Percentiles rank a stretch among this genome's conserved stretches.
Evolutionary conservation across 2,329 filamentous ascomycete species (phyloP).

Genomic region (Cladosporium sp.): DNA sequence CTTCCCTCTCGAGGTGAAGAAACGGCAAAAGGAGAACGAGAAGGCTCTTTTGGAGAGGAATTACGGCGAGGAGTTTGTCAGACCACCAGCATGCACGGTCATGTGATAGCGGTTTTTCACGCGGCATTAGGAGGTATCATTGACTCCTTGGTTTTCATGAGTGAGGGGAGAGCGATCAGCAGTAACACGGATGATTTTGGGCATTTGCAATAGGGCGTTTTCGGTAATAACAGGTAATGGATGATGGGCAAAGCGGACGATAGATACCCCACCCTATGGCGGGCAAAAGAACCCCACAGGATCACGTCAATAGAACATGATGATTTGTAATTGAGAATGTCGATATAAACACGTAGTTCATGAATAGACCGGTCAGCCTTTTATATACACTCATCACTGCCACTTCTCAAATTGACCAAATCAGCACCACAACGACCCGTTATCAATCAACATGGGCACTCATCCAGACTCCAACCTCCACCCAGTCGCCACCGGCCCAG

Average conservation of each 20-base stretch:
- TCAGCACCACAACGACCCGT: too few species aligned
- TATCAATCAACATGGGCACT: conserved; percentile 14
- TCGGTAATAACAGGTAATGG: not conserved
- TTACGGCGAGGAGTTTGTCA: conserved; percentile 33
- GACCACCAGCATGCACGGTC: conserved; percentile 22
- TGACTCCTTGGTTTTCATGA: not conserved
- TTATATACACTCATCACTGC: too few species aligned
- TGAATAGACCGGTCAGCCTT: not conserved
- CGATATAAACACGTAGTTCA: not conserved
- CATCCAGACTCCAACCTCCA: conserved; percentile 42
- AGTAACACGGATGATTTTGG: not conserved
- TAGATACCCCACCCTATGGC: conserved; percentile 1
- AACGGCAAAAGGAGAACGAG: conserved; percentile 62
- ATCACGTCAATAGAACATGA: not conserved
- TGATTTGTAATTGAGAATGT: conserved; percentile 6
- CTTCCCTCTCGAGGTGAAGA: conserved; percentile 68
- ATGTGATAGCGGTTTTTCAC: conserved; percentile 23
- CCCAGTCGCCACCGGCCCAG: conserved; percentile 42
- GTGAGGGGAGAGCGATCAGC: not conserved
- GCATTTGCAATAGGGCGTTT: not conserved
- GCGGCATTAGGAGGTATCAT: not conserved
- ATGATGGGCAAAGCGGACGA: not conserved
- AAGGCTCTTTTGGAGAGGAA: conserved; percentile 55
- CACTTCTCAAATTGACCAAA: not conserved
- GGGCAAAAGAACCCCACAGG: not conserved